Base-by-base conservation (phyloP, 768 basidiomycete species). In the Auriscalpium orientale region DNA sequence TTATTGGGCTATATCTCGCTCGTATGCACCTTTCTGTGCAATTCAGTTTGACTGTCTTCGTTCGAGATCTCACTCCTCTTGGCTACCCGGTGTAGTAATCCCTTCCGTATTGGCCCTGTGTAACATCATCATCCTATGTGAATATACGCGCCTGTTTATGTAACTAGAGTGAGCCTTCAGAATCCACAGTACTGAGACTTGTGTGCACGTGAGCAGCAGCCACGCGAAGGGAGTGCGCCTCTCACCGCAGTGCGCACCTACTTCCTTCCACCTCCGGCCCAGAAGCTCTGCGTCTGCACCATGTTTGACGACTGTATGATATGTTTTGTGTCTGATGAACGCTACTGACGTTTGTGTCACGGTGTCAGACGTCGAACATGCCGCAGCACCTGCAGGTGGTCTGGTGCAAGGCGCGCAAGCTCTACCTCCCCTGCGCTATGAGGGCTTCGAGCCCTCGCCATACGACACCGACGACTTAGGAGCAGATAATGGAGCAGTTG, bases 361-460 rank as follows among this genome's bases (percentile, higher is more conserved):
- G 4, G 28, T 49, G 33, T 9, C 61, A 97, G 94, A 91, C 68
- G 91, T 97, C 63, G 91, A 97, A 68, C 94, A 95, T 67, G 75
- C 91, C 18, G 74, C 79, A 36, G 76, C 77, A 4, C 79, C 84
- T 18, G 68, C 77, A 6, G 68, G 71, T 15, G 70, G 71, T 33
- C 66, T 68, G 38, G 67, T 40, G 51, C 68, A 71, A 49, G 62
- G 67, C 45, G 62, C 69, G 28, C 72, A 69, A 51, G 68, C 78
- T 1, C 66, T 82, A 21, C 83, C 84, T 4, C 75, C 80, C 33
- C 71, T 94, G 21, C 82, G 87, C 54, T 94, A 88, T 64, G 89
- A 95, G 66, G 94, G 93, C 10, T 98, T 93, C 65, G 94, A 98
- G 69, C 82, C 81, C 20, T 84, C 83, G 18, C 80, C 84, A 1